Evolutionary conservation across 345 rosid genomes (phyloP), one percentile per base, ranked within the genome.

Genomic region (Bretschneidera sinensis): DNA sequence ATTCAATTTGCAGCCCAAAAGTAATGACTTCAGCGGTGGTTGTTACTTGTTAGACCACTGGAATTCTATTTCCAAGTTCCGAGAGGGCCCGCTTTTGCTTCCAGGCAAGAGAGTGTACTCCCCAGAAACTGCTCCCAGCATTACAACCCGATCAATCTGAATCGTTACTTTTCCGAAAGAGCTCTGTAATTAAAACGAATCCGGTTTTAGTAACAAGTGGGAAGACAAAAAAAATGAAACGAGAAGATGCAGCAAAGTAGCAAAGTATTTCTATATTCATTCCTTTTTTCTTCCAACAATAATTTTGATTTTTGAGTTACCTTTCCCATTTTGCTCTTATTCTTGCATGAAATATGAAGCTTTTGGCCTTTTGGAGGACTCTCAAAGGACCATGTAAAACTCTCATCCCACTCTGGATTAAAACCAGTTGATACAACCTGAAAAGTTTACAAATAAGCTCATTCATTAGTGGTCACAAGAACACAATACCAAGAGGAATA

Each of bases 321-420:
- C 96, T 95, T 95, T 59, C 99, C 99, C 99, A 95, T 91, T 80
- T 91, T 95, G 81, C 98, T 95, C 82, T 88, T 95, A 60, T 88
- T 95, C 78, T 91, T 95, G 89, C 99, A 95, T 24, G 98, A 86
- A 19, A 95, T 95, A 34, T 87, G 97, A 67, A 88, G 98, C 71
- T 95, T 95, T 65, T 91, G 97, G 69, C 99, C 98, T 76, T 95
- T 95, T 10, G 98, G 99, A 69, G 99, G 98, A 72, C 94, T 91
- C 70, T 95, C 97, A 69, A 91, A 95, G 57, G 96, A 74, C 99
- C 99, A 95, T n/a, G 91, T 64, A 77, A 95, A 95, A 73, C 90
- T 87, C 82, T 91, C 99, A 0, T 91, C 94, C 95, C 97, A 95
- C 49, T 95, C 99, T 1, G 99, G 99, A 75, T 88, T 91, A 21